Base-by-base conservation (phyloP, 371 early-diverging fungal species). In the Cokeromyces recurvatus region DNA sequence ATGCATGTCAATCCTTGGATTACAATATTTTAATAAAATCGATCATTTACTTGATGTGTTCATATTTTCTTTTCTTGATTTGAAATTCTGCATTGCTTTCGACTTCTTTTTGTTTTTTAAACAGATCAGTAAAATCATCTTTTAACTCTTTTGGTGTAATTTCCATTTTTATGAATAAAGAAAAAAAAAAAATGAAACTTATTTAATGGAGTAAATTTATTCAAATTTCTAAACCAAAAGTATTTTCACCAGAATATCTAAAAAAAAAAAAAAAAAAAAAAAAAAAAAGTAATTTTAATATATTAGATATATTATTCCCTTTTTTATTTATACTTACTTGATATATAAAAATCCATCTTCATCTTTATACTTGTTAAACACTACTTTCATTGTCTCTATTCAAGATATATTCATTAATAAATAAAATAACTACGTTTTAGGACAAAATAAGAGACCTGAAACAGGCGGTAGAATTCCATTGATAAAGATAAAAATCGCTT, bases 401-500 rank as follows among this genome's bases (percentile, higher is more conserved):
- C 23, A n/a, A n/a, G n/a, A 22, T 27, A 34, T 17, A 32, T 31
- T 23, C 10, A 50, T 35, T 14, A 40, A 35, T 31, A 14, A 12
- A 14, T 20, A 35, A 9, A 25, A 10, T 4, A 6, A 4, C 34
- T 34, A n/a, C n/a, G 14, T 46, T 10, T 32, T 36, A 24, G 31
- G 4, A 14, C 12, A 22, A 5, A 10, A 15, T 24, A 15, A 23
- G 21, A 52, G 64, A 71, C 71, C 65, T 35, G 87, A 84, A 22
- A 87, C 86, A 7, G 94, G 92, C 15, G 95, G 95, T 22, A 96
- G 73, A 21, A 89, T 85, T 23, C 93, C 91, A 74, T 94, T 92
- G 44, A 96, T 94, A 76, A 93, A 97, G 53, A 96, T 91, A 64
- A 94, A 95, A 58, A 97, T 91, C 36, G 96, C 97, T 76, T 95